Evolutionary conservation across 768 basidiomycete genomes (phyloP), one percentile per base, ranked within the genome.

Genomic region (Mycena pura): DNA sequence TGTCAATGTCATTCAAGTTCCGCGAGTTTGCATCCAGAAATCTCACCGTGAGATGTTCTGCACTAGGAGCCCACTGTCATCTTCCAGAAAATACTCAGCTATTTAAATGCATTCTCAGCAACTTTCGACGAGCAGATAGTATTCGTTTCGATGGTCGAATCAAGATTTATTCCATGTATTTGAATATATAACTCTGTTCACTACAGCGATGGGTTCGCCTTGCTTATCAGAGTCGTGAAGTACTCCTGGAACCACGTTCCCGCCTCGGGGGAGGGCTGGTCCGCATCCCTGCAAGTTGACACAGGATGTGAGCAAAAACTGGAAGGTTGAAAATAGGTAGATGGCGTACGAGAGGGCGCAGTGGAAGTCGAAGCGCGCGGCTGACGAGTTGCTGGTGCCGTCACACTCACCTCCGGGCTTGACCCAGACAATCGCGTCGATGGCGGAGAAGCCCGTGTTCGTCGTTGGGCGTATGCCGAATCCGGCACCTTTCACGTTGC

Each of bases 181-280:
- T n/a, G n/a, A n/a, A n/a, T n/a, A n/a, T n/a, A n/a, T n/a, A n/a
- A n/a, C n/a, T 28, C 36, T 32, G 21, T 21, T 6, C 29, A 68
- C 75, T 78, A 85, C 36, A 86, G 75, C 38, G 84, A 38, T 3
- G 86, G 85, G 74, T 77, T 85, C 51, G 86, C 86, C 40, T 78
- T 77, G 56, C 71, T 72, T 43, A 88, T 84, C 55, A 88, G 73
- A n/a, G 76, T 77, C 71, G 78, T 72, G 73, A 88, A 88, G 77
- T 83, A 88, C n/a, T 79, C 75, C 77, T 88, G 85, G 86, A 87
- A 87, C 86, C 87, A 88, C 40, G 82, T 80, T 29, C 86, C 86
- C 47, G 86, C 86, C 70, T 87, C 84, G 29, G 86, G 86, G 11
- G 86, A 84, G 48, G 83, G 83, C 60, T 79, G 76, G 39, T 73